Conservation (phyloP, 1,284 basidiomycete species). For the Rhodotorula glutinis region DNA sequence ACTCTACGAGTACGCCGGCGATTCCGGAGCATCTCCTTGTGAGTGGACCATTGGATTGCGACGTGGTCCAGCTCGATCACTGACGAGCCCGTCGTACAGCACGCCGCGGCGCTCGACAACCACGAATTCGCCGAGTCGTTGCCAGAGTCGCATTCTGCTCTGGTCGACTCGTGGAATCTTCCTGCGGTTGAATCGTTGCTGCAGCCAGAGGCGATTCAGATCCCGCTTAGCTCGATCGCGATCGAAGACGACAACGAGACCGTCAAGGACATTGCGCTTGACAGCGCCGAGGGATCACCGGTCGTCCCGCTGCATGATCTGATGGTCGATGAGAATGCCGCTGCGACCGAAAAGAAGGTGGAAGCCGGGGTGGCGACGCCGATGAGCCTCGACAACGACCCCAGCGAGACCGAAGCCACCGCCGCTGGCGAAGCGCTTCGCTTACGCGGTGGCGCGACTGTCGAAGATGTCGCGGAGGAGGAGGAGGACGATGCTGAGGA, state of each 20-base stretch:
- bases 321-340: not conserved
- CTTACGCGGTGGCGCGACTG: constrained; percentile 20
- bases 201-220: not conserved
- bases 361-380: not conserved
- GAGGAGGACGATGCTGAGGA: not conserved
- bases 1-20: not conserved
- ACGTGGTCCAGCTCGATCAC: not conserved
- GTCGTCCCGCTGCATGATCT: not conserved
- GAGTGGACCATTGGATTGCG: too few species aligned
- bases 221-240: not conserved
- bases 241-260: constrained; percentile 11
- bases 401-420: not conserved
- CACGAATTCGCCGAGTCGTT: constrained; percentile 20
- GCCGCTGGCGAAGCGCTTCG: constrained; percentile 3
- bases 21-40: constrained; percentile 1
- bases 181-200: constrained; percentile 7
- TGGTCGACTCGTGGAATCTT: constrained; percentile 16
- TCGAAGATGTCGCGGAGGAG: not conserved
- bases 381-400: constrained; percentile 12
- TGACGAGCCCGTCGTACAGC: not conserved
- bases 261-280: constrained; percentile 16
- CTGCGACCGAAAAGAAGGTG: not conserved
- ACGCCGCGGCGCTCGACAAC: constrained; percentile 24
- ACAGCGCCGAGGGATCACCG: constrained; percentile 1
- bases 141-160: not conserved